These are phyloP conservation scores for Colletotrichum siamense DNA, from an alignment of 2,329 filamentous ascomycete genomes.

Conservation along the genomic window DNA sequence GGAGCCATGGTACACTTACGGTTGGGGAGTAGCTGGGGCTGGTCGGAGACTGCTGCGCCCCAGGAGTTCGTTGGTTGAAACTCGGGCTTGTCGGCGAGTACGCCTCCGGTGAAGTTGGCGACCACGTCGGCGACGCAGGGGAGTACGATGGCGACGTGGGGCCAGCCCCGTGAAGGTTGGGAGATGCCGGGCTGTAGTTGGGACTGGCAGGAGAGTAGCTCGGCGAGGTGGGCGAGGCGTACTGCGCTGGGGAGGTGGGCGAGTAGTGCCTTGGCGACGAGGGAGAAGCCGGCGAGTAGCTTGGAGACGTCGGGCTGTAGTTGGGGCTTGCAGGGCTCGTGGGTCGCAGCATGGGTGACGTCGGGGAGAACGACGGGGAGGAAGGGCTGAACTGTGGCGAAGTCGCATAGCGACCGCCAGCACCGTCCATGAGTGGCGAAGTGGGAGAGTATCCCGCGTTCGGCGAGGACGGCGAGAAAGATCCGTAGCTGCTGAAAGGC, in stretches of 20 bases:
- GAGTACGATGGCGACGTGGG: conserved; percentile 67
- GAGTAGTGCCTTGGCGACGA: conserved; percentile 63
- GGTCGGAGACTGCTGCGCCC: conserved; percentile 64
- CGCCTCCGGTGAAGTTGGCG: conserved; percentile 71
- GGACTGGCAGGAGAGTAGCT: conserved; percentile 75
- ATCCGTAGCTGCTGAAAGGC: conserved; percentile 62
- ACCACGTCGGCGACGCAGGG: conserved; percentile 78
- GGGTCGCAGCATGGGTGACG: conserved; percentile 62
- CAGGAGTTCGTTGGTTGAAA: conserved; percentile 60
- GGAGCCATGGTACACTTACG: conserved; percentile 32
- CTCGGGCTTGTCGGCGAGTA: conserved; percentile 70
- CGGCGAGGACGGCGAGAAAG: conserved; percentile 81
- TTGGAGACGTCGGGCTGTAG: conserved; percentile 71
- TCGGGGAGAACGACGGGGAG: conserved; percentile 68
- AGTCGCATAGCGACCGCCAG: conserved; percentile 58
- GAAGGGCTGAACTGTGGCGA: conserved; percentile 69
- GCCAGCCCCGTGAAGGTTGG: conserved; percentile 50
- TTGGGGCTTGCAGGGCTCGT: conserved; percentile 62
- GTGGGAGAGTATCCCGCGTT: conserved; percentile 79
- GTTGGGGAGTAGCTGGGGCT: conserved; percentile 78
- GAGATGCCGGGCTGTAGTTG: conserved; percentile 74
- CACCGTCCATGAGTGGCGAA: conserved; percentile 66
- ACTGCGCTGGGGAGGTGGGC: conserved; percentile 74
- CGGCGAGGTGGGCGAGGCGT: conserved; percentile 78
- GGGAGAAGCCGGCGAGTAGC: conserved; percentile 68